Evolutionary conservation across 176 grass and related monocot species (phyloP), one percentile per base, ranked within the genome.

Genomic region (Carex pumila): DNA sequence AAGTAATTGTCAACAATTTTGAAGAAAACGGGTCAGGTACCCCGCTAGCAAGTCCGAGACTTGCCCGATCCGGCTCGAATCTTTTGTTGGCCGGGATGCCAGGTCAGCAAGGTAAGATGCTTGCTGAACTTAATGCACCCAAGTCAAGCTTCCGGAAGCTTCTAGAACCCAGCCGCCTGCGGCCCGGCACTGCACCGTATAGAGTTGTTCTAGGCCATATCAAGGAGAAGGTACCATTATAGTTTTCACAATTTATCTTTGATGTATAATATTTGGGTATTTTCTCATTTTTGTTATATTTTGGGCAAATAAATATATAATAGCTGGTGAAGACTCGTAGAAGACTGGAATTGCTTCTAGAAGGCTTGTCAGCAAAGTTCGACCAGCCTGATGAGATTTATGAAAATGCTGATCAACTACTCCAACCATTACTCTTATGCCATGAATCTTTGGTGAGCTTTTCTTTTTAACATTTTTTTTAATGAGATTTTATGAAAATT

Each of bases 171-270:
- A 89, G 92, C 62, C 53, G 87, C 32, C 88, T 80, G 3, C 92
- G 59, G 66, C 92, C 92, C 81, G 95, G 95, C 79, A 93, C 91
- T 56, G 92, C 92, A 75, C 95, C 95, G 30, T 98, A 98, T 56
- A 98, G 95, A 79, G 83, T 98, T 87, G 87, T 98, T 86, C 92
- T 98, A 73, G 92, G 95, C 80, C 71, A 93, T 86, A 79, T 98
- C 55, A 94, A 93, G 85, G 92, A 98, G 62, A 98, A 93, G 92
- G 95, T 97, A 70, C 45, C 80, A 66, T 78, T 62, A 30, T 89
- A 50, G 3, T 19, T 14, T 80, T 49, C 67, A 68, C 74, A 68
- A 60, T 58, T 73, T 54, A 61, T 43, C n/a, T 10, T 12, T 68
- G 7, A 49, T 71, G 54, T 71, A 83, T 79, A 21, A 61, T 80